Conservation (phyloP, 2,329 filamentous ascomycete genomes). For the Pseudocercospora crystallina region DNA sequence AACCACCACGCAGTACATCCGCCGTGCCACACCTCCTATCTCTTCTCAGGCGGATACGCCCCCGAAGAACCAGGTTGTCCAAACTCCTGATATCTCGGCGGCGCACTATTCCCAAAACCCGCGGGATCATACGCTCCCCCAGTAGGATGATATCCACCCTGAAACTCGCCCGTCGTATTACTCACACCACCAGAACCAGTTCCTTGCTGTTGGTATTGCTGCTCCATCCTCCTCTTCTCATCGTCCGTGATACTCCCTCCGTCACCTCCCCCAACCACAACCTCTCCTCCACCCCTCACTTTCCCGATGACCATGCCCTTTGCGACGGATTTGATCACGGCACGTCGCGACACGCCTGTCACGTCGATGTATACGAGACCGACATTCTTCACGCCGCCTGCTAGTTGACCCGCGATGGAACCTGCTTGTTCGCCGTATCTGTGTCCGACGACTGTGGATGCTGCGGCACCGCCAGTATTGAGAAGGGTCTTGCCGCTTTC, state of each 20-base stretch:
- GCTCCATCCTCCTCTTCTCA: conserved; percentile 35
- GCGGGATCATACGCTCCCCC: conserved; percentile 28
- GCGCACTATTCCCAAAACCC: conserved; percentile 28
- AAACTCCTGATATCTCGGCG: conserved; percentile 31
- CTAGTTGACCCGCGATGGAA: conserved; percentile 70
- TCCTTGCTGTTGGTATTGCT: conserved; percentile 30
- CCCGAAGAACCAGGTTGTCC: conserved; percentile 15
- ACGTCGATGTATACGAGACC: conserved; percentile 97
- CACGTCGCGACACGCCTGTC: conserved; percentile 82
- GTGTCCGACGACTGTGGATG: conserved; percentile 83
- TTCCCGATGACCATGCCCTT: conserved; percentile 93
- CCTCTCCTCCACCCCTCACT: conserved; percentile 70
- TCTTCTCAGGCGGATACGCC: no score
- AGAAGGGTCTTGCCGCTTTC: conserved; percentile 79
- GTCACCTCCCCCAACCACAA: conserved; percentile 70
- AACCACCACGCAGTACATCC: no score
- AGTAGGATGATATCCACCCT: conserved; percentile 24
- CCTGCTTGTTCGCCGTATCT: conserved; percentile 85
- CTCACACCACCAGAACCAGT: conserved; percentile 25
- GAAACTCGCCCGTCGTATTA: conserved; percentile 8
- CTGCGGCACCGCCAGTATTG: conserved; percentile 70
- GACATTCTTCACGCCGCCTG: conserved; percentile 90
- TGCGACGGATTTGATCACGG: conserved; percentile 89
- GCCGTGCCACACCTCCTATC: no score
- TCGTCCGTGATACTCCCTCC: conserved; percentile 46